These are phyloP conservation scores for Cichorium intybus DNA, from an alignment of 140 eudicot genomes.

Conservation along the genomic window DNA sequence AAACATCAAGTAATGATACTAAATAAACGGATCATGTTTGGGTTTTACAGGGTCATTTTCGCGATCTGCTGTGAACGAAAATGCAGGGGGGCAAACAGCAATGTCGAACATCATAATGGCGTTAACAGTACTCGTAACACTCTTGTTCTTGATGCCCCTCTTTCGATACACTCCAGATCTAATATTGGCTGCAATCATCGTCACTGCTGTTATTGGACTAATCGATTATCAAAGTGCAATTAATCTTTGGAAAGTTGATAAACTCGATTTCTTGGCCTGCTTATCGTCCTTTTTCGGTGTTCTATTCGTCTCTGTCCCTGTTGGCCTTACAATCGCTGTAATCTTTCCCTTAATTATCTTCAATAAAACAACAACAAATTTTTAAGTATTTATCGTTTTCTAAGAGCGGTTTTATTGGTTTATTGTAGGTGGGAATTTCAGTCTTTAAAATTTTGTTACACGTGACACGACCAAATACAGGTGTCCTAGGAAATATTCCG, in stretches of 20 bases:
- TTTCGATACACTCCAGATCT: conserved; percentile 39
- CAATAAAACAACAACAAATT: neutral
- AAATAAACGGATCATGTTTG: neutral
- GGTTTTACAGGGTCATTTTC: conserved; percentile 36
- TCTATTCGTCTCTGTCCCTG: conserved; percentile 30
- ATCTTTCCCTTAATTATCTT: neutral
- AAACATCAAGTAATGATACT: too few species aligned
- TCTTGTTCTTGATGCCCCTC: conserved; percentile 44
- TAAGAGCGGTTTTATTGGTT: neutral
- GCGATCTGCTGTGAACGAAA: conserved; percentile 41
- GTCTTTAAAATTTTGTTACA: conserved; percentile 31
- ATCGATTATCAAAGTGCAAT: conserved; percentile 40
- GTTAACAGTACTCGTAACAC: conserved; percentile 32
- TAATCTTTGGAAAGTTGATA: conserved; percentile 43
- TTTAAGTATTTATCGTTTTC: neutral
- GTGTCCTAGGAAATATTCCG: conserved; percentile 24
- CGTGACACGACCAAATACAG: conserved; percentile 34
- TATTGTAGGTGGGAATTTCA: conserved; percentile 21
- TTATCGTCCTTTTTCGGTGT: conserved; percentile 45
- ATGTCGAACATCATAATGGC: conserved; percentile 43
- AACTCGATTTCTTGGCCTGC: conserved; percentile 41
- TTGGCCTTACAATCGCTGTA: conserved; percentile 37
- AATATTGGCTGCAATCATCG: conserved; percentile 37
- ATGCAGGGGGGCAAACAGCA: conserved; percentile 38
- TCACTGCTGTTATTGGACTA: conserved; percentile 45